Base-by-base conservation (phyloP, 257 asterid species). In the Solanum etuberosum region DNA sequence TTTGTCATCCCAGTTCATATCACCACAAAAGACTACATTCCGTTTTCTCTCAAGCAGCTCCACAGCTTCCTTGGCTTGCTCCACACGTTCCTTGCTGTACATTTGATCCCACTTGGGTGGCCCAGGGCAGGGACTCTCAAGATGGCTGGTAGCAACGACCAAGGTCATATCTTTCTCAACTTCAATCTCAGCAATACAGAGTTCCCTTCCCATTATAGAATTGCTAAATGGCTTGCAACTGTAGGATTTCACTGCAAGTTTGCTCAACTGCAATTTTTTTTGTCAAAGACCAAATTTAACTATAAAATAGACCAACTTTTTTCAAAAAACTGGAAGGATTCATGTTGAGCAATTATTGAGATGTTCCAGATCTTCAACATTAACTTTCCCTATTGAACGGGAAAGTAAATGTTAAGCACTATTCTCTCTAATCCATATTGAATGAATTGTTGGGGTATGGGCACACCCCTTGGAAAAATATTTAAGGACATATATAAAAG, bases 41-140 rank as follows among this genome's bases (percentile, higher is more conserved):
- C 90, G 90, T 27, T 92, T 73, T 90, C 88, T 89, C 21, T 90
- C 93, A 40, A 97, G 98, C 46, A 90, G 40, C 76, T 68, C 89
- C 73, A 97, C 89, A 42, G 99, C 95, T 88, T 95, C 98, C 12
- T 93, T 96, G 42, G 98, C 99, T 89, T 97, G 99, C 32, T 9
- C 85, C 7, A 97, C 94, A 0, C 99, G 98, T 86, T 97, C 98
- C 86, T 94, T 94, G 93, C 99, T 97, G 92, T 73, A 96, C 98
- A 93, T 94, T 86, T 97, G 99, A 88, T 97, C 91, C 99, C 99
- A 97, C 59, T 90, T 97, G 14, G 99, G 99, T 67, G 99, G 99
- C 87, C 89, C 87, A 2, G 97, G 98, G 90, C 93, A 92, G 14
- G 99, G 99, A 59, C 99, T 97, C 91, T 97, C 99, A 51, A 97